Evolutionary conservation across 2,329 filamentous ascomycete species (phyloP).

Genomic region (Cryphonectria parasitica): DNA sequence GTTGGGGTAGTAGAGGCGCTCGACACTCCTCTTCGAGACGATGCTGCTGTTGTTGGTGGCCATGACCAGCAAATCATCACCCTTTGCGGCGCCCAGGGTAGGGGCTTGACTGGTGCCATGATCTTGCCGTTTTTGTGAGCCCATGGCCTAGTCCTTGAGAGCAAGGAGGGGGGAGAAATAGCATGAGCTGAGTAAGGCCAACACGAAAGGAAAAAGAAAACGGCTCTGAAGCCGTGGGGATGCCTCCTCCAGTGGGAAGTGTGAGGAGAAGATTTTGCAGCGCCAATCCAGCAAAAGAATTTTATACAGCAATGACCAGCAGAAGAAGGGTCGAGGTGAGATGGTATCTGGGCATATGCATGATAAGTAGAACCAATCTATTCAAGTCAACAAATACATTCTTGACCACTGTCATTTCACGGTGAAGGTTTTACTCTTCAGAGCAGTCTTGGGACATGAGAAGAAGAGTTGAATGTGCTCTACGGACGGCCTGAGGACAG

Average conservation of each 20-base stretch:
- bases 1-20: constrained; percentile 77
- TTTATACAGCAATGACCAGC: not conserved
- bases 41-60: constrained; percentile 76
- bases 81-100: constrained; percentile 27
- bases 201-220: not conserved
- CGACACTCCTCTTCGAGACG: constrained; percentile 90
- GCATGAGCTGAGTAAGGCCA: not conserved
- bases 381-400: not conserved
- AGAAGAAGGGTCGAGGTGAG: not conserved
- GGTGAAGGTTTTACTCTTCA: not conserved
- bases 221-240: not conserved
- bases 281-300: not conserved
- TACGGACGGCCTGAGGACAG: not conserved
- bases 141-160: not conserved
- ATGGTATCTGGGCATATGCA: not conserved
- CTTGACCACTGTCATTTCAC: not conserved
- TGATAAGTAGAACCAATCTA: not conserved
- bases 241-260: not conserved
- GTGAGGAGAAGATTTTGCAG: not conserved
- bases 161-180: not conserved
- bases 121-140: not conserved
- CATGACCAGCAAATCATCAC: constrained; percentile 36
- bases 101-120: not conserved
- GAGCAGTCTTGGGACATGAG: not conserved
- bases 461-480: not conserved